Percentiles rank a stretch among this genome's conserved stretches.
These are phyloP conservation scores for Microcyclospora pomicola DNA, from an alignment of 2,329 filamentous ascomycete genomes.

Conservation along the genomic window DNA sequence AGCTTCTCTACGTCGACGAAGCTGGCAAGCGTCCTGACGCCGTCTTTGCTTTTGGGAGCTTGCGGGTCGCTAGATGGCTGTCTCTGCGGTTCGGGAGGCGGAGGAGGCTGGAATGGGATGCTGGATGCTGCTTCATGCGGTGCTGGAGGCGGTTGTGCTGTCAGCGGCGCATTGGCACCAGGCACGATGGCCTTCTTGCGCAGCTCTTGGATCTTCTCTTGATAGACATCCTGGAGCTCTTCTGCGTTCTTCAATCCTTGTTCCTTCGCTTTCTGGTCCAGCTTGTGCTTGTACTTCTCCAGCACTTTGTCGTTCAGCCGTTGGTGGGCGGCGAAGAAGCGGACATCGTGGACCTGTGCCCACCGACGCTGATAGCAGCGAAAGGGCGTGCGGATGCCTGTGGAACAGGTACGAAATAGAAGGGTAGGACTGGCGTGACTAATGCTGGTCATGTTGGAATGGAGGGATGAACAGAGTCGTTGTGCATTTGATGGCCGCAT, in stretches of 20 bases:
- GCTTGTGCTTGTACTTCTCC: slow-evolving; percentile 79
- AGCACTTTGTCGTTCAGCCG: slow-evolving; percentile 45
- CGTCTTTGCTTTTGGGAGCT: slow-evolving; percentile 26
- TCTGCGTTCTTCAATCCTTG: slow-evolving; percentile 56
- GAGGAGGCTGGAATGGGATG: slow-evolving; percentile 22
- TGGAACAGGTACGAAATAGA: neutral
- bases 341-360: slow-evolving; percentile 85
- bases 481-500: too few relatives aligned
- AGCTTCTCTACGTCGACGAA: slow-evolving; percentile 73
- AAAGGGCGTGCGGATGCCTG: slow-evolving; percentile 10
- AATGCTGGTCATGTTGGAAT: too few relatives aligned
- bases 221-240: slow-evolving; percentile 68
- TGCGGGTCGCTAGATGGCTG: slow-evolving; percentile 16
- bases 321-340: slow-evolving; percentile 71
- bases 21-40: slow-evolving; percentile 50
- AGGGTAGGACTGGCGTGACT: too few relatives aligned
- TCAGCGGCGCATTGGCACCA: slow-evolving; percentile 33
- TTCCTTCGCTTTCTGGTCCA: slow-evolving; percentile 65
- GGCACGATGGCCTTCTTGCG: slow-evolving; percentile 51
- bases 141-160: slow-evolving; percentile 14
- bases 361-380: slow-evolving; percentile 54
- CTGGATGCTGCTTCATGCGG: slow-evolving; percentile 11
- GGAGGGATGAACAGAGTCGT: too few relatives aligned
- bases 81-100: slow-evolving; percentile 23
- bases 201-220: slow-evolving; percentile 64